A percentile compares a stretch with the other conserved stretches of the same genome.
phyloP scores from a whole-genome alignment of 2,329 filamentous ascomycete species.

The Colletotrichum sp. region DNA sequence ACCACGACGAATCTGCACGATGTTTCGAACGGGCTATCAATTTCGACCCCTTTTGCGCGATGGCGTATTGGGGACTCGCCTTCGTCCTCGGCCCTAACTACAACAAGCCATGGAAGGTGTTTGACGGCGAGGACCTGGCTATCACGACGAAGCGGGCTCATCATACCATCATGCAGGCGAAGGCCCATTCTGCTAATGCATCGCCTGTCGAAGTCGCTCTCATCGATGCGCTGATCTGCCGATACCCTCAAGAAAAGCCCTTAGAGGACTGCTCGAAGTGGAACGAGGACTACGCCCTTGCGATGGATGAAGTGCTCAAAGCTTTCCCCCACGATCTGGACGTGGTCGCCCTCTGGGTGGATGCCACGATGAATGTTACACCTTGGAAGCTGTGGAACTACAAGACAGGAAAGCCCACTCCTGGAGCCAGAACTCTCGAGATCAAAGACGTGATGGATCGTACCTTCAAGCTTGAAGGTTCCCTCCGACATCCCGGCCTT shows the following conservation, averaged over 20 bases:
- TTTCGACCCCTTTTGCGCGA: slow-evolving; percentile 58
- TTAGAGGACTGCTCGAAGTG: slow-evolving; percentile 55
- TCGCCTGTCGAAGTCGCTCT: slow-evolving; percentile 65
- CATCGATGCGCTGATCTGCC: slow-evolving; percentile 63
- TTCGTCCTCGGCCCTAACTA: slow-evolving; percentile 78
- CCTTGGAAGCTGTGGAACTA: slow-evolving; percentile 52
- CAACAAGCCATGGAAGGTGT: slow-evolving; percentile 78
- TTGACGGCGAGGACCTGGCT: slow-evolving; percentile 65
- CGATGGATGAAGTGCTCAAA: slow-evolving; percentile 42
- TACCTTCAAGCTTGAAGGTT: slow-evolving; percentile 56
- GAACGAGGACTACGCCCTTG: slow-evolving; percentile 60
- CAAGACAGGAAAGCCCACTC: slow-evolving; percentile 29
- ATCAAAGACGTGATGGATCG: slow-evolving; percentile 38
- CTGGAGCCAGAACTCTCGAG: slow-evolving; percentile 24
- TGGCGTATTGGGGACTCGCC: slow-evolving; percentile 74
- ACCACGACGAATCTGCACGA: slow-evolving; percentile 71
- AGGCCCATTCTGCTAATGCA: slow-evolving; percentile 35
- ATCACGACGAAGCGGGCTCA: slow-evolving; percentile 54
- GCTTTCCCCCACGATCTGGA: slow-evolving; percentile 45
- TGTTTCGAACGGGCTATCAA: slow-evolving; percentile 68
- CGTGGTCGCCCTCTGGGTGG: slow-evolving; percentile 39
- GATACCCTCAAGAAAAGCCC: slow-evolving; percentile 62
- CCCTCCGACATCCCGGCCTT: slow-evolving; percentile 68
- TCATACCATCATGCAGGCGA: slow-evolving; percentile 49
- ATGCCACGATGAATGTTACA: slow-evolving; percentile 54